Percentiles rank a stretch among this genome's conserved stretches.
These are phyloP conservation scores for Podospora sp. DNA, from an alignment of 495 filamentous ascomycete genomes.

Conservation along the genomic window DNA sequence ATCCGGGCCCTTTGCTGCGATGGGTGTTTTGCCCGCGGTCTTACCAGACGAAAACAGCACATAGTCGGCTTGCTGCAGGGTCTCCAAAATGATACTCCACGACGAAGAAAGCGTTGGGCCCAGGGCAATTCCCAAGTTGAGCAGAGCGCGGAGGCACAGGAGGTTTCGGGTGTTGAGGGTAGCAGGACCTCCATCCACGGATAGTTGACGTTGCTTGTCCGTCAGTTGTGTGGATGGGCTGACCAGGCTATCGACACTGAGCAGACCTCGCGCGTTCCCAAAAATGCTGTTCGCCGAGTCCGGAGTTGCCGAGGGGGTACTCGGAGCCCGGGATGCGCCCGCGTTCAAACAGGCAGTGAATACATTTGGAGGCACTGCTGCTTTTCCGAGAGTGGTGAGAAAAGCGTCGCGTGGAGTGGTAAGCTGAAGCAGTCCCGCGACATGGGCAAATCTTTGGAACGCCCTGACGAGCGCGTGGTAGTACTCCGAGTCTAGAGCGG, in stretches of 20 bases:
- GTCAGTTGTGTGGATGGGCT: slow-evolving; percentile 49
- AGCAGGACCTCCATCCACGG: slow-evolving; percentile 50
- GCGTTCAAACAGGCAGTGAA: slow-evolving; percentile 61
- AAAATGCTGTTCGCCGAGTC: slow-evolving; percentile 58
- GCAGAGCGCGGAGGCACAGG: slow-evolving; percentile 81
- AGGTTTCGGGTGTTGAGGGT: slow-evolving; percentile 86
- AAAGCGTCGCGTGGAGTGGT: slow-evolving; percentile 91
- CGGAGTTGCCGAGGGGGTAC: slow-evolving; percentile 45
- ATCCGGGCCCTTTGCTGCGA: slow-evolving; percentile 46
- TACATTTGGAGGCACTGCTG: slow-evolving; percentile 80
- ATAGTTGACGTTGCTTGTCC: slow-evolving; percentile 57
- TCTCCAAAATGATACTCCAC: slow-evolving; percentile 90
- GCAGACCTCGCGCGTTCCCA: slow-evolving; percentile 62
- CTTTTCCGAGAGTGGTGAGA: slow-evolving; percentile 88
- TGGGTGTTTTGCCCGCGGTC: slow-evolving; percentile 47
- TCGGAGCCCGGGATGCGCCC: slow-evolving; percentile 39
- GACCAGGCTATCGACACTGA: slow-evolving; percentile 65
- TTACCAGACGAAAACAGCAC: slow-evolving; percentile 68
- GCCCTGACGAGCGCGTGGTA: slow-evolving; percentile 91
- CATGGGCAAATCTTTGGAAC: slow-evolving; percentile 94
- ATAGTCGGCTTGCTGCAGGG: slow-evolving; percentile 86
- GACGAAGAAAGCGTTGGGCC: slow-evolving; percentile 82
- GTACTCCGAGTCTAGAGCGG: slow-evolving; percentile 89
- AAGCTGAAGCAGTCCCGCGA: slow-evolving; percentile 83
- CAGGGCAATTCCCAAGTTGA: slow-evolving; percentile 93